Evolutionary conservation across 768 basidiomycete genomes (phyloP).

Genomic region (Porpolomopsis calyptriformis): DNA sequence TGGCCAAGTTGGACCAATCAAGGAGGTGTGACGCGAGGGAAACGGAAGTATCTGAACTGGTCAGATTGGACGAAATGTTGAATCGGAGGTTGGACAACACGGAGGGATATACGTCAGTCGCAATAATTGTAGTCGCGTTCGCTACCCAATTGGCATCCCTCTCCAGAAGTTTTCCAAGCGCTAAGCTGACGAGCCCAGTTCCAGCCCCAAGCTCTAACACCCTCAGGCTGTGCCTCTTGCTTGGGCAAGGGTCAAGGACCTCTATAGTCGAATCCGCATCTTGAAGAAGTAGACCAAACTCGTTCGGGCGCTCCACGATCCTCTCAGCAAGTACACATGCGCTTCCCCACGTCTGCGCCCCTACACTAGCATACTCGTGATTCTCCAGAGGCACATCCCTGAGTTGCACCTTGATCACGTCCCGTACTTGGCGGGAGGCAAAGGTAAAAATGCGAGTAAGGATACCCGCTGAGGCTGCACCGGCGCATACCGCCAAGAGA

Average conservation of each 20-base stretch:
- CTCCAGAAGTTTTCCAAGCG: constrained; percentile 37
- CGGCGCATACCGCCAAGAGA: constrained; percentile 54
- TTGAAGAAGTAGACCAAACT: constrained; percentile 32
- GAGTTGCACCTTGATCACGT: constrained; percentile 32
- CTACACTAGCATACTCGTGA: constrained; percentile 60
- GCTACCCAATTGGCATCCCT: not conserved
- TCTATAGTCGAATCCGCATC: not conserved
- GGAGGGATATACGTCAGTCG: constrained; percentile 70
- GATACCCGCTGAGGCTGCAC: constrained; percentile 51
- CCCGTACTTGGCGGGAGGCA: constrained; percentile 6
- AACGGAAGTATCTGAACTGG: too few species aligned
- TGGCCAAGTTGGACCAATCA: constrained; percentile 44
- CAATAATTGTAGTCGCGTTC: constrained; percentile 30
- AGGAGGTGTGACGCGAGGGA: constrained; percentile 24
- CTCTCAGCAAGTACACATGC: constrained; percentile 72
- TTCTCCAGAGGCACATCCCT: constrained; percentile 64
- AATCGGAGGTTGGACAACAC: constrained; percentile 57
- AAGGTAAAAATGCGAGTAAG: constrained; percentile 47
- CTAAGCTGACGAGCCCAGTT: constrained; percentile 70
- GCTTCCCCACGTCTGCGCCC: constrained; percentile 85
- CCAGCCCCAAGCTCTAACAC: constrained; percentile 78
- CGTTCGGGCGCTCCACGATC: constrained; percentile 45
- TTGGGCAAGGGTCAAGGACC: not conserved
- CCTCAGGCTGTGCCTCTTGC: constrained; percentile 19
- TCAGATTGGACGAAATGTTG: constrained; percentile 49